phyloP scores from a whole-genome alignment of 306 rosid species.

The Ormosia semicastrata region DNA sequence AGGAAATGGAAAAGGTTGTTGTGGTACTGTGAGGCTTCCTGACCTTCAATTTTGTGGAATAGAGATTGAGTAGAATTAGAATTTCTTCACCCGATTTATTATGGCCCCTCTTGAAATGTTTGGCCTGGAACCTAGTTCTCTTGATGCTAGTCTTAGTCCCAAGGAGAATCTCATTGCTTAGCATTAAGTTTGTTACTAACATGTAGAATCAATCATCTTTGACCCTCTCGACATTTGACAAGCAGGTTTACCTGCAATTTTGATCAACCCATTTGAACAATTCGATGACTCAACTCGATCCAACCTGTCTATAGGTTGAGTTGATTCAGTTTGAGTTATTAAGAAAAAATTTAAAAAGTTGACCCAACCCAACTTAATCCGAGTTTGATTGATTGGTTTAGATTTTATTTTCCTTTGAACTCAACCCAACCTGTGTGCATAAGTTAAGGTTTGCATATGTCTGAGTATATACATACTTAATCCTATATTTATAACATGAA shows the following conservation, averaged over 20 bases:
- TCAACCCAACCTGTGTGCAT: too few relatives aligned
- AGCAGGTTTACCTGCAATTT: conserved; percentile 51
- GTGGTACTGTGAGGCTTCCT: conserved; percentile 67
- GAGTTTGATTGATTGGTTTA: too few relatives aligned
- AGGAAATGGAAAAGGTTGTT: conserved; percentile 97
- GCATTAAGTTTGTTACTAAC: conserved; percentile 49
- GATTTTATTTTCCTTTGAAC: too few relatives aligned
- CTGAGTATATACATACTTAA: too few relatives aligned
- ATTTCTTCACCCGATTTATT: conserved; percentile 33
- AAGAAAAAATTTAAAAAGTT: too few relatives aligned
- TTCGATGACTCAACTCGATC: too few relatives aligned
- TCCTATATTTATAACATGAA: too few relatives aligned
- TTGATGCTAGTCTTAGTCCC: conserved; percentile 21
- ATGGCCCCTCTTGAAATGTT: too few relatives aligned
- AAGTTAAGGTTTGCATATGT: too few relatives aligned
- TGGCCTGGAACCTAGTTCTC: conserved; percentile 47
- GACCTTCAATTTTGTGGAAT: conserved; percentile 76
- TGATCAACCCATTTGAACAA: conserved; percentile 52
- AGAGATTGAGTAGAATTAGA: conserved; percentile 53
- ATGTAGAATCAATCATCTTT: conserved; percentile 51
- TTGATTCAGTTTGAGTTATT: too few relatives aligned
- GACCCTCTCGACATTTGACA: conserved; percentile 37
- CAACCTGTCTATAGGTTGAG: too few relatives aligned
- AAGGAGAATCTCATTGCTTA: conserved; percentile 43
- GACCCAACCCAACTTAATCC: too few relatives aligned